A percentile compares a stretch with the other conserved stretches of the same genome.
Conservation (phyloP, 1,284 basidiomycete genomes). For the Termitomyces sp. region DNA sequence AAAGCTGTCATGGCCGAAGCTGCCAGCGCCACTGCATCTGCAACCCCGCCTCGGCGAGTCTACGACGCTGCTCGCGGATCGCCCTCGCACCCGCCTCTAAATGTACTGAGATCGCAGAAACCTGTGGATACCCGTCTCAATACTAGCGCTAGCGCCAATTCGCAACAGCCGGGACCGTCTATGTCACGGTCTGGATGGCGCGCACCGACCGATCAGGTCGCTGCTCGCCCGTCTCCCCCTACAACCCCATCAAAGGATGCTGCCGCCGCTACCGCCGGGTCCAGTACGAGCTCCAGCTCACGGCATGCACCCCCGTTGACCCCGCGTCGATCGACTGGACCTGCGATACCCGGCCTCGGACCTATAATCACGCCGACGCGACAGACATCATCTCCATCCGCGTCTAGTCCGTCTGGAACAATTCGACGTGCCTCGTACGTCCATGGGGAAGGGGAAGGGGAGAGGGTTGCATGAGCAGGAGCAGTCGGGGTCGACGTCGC, state of each 20-base stretch:
- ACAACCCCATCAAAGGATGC: constrained; percentile 5
- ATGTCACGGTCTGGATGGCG: constrained; percentile 7
- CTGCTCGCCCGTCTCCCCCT: constrained; percentile 6
- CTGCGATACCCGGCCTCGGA: constrained; percentile 36
- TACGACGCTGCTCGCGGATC: constrained; percentile 2
- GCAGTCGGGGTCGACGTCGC: background rate
- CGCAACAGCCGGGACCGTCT: constrained; percentile 1
- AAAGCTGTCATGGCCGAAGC: constrained; percentile 84
- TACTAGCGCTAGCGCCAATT: background rate
- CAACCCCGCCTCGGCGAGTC: constrained; percentile 16
- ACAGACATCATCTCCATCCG: constrained; percentile 29
- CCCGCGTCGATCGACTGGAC: constrained; percentile 11
- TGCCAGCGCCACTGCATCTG: constrained; percentile 32
- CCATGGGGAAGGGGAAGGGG: constrained; percentile 3
- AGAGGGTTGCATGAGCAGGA: background rate
- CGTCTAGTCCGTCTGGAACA: constrained; percentile 16
- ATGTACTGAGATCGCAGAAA: constrained; percentile 1
- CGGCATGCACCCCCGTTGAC: constrained; percentile 3
- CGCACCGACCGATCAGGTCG: background rate
- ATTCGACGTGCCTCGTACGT: constrained; percentile 45
- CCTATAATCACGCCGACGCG: constrained; percentile 56
- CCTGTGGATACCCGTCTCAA: background rate
- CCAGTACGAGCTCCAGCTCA: background rate
- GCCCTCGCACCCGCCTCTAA: background rate
- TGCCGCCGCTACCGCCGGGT: too few relatives aligned